Evolutionary conservation across 2,329 filamentous ascomycete species (phyloP).

Genomic region (Epichloe sp.): DNA sequence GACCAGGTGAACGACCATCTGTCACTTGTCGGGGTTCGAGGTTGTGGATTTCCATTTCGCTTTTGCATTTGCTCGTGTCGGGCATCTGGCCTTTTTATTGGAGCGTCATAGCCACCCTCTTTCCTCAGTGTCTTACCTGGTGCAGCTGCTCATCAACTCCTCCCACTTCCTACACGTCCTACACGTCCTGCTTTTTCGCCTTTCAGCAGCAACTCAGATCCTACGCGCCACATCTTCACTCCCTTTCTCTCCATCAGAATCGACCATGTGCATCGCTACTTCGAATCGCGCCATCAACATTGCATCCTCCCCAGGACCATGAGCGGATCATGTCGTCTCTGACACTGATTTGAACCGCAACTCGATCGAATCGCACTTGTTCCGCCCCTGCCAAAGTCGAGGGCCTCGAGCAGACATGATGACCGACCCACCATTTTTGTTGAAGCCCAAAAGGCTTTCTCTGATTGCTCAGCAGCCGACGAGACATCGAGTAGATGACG

Average conservation of each 20-base stretch:
- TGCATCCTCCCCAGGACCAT: conserved; percentile 21
- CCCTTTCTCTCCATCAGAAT: background rate
- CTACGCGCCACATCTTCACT: background rate
- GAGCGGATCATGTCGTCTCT: conserved; percentile 14
- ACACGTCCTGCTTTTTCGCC: background rate
- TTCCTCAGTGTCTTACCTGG: background rate
- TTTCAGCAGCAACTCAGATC: background rate
- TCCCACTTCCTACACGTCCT: background rate
- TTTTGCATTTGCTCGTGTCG: background rate
- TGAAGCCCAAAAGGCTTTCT: conserved; percentile 21
- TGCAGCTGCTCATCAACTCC: background rate
- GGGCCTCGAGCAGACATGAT: conserved; percentile 12
- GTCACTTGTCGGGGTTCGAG: background rate
- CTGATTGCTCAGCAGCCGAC: conserved; percentile 27
- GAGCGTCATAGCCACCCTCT: background rate
- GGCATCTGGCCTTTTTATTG: background rate
- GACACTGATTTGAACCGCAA: background rate
- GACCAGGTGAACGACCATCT: background rate
- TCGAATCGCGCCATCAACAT: conserved; percentile 12
- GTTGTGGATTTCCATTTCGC: background rate
- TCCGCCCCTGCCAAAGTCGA: background rate
- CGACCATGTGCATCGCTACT: conserved; percentile 9
- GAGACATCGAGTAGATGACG: conserved; percentile 36
- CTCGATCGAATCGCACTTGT: background rate
- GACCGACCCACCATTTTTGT: conserved; percentile 20